These are phyloP conservation scores for Exophiala sideris DNA, from an alignment of 2,329 filamentous ascomycete species.

Conservation along the genomic window DNA sequence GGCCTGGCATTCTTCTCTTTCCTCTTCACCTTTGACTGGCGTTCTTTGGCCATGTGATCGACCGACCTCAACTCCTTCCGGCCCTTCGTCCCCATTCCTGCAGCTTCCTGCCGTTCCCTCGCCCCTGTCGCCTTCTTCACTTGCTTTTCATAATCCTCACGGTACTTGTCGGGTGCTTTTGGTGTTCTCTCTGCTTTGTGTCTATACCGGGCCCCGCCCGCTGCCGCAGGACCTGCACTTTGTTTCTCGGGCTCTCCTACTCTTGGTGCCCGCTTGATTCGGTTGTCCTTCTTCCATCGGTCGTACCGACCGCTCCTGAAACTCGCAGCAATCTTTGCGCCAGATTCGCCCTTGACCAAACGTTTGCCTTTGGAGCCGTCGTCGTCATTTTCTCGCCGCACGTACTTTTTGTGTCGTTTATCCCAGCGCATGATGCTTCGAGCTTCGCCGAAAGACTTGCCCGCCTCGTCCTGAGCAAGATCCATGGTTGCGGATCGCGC, in stretches of 20 bases:
- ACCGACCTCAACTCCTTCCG: constrained; percentile 55
- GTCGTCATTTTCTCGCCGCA: constrained; percentile 85
- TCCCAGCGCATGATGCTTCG: constrained; percentile 87
- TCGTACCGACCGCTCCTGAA: constrained; percentile 95
- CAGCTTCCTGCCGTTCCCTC: constrained; percentile 59
- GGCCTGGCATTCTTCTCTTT: constrained; percentile 87
- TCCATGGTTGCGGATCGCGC: constrained; percentile 85
- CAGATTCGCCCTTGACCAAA: constrained; percentile 83
- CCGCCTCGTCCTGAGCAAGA: constrained; percentile 80
- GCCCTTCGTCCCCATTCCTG: constrained; percentile 17
- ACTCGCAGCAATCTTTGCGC: constrained; percentile 89
- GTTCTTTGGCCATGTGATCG: constrained; percentile 79
- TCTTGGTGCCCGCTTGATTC: constrained; percentile 71
- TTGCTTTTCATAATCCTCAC: constrained; percentile 84
- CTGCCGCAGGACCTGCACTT: constrained; percentile 29
- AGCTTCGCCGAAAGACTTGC: constrained; percentile 74
- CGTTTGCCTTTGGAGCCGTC: constrained; percentile 71
- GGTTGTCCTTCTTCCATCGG: constrained; percentile 83
- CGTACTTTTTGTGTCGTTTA: constrained; percentile 94
- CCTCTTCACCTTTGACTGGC: constrained; percentile 71
- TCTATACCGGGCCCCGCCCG: constrained; percentile 63
- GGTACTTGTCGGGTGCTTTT: constrained; percentile 87
- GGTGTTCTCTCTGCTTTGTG: constrained; percentile 86
- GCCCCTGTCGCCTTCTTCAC: constrained; percentile 89
- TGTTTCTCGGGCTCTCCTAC: constrained; percentile 74